These are phyloP conservation scores for Veloboletus limbatus DNA, from an alignment of 1,284 basidiomycete genomes.

Conservation along the genomic window DNA sequence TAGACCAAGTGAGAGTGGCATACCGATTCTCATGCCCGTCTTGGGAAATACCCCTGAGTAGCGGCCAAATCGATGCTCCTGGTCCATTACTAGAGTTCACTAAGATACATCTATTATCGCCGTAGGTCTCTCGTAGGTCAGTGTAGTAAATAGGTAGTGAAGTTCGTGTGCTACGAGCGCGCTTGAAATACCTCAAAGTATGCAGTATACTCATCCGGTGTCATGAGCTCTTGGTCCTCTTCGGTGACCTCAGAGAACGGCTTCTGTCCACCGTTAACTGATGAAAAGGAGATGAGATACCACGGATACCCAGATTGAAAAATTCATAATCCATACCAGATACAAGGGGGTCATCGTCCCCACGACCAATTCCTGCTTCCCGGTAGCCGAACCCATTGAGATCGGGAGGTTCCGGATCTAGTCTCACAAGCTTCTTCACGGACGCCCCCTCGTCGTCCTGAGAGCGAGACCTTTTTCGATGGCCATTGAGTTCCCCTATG, in stretches of 20 bases:
- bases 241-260: slow-evolving; percentile 74
- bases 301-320: neutral
- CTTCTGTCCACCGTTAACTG: slow-evolving; percentile 69
- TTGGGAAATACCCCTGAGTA: no score
- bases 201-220: slow-evolving; percentile 78
- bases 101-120: slow-evolving; percentile 21
- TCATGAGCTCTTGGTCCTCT: slow-evolving; percentile 81
- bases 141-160: slow-evolving; percentile 7
- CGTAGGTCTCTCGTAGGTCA: slow-evolving; percentile 7
- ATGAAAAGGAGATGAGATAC: slow-evolving; percentile 5
- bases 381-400: slow-evolving; percentile 2
- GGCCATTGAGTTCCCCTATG: slow-evolving; percentile 65
- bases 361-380: neutral
- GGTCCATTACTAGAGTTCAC: no score
- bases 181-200: slow-evolving; percentile 66
- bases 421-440: slow-evolving; percentile 46
- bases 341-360: slow-evolving; percentile 47
- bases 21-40: no score
- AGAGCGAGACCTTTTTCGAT: slow-evolving; percentile 69
- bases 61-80: no score
- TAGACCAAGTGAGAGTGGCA: neutral
- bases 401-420: slow-evolving; percentile 28
- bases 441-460: slow-evolving; percentile 50
- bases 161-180: slow-evolving; percentile 22
- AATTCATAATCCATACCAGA: slow-evolving; percentile 50